Conservation (phyloP, 164 flowering plant genomes). For the Piper betle region DNA sequence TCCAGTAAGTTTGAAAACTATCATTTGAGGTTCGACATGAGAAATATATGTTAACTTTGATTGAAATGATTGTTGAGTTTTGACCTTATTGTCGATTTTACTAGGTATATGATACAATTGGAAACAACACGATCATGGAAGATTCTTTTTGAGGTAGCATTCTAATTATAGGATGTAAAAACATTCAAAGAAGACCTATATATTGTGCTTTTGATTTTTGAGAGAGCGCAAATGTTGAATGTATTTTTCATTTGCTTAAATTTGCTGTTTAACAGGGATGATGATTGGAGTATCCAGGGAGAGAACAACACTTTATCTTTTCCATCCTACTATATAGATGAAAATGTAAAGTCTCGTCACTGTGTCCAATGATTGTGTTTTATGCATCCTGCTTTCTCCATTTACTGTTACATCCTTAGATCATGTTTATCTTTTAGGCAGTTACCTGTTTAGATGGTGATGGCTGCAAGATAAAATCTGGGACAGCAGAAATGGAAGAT, state of each 20-base stretch:
- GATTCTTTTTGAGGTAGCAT: slow-evolving; percentile 43
- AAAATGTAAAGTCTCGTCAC: slow-evolving; percentile 53
- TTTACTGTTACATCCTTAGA: slow-evolving; percentile 9
- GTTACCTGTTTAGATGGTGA: slow-evolving; percentile 94
- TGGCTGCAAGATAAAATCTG: slow-evolving; percentile 80
- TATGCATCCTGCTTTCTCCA: slow-evolving; percentile 3
- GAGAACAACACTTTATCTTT: slow-evolving; percentile 67
- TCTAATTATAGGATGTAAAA: not conserved
- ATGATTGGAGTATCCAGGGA: slow-evolving; percentile 85
- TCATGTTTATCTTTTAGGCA: slow-evolving; percentile 51
- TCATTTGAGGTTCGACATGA: not conserved
- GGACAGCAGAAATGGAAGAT: slow-evolving; percentile 30
- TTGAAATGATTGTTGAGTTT: slow-evolving; percentile 1
- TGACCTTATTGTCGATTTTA: slow-evolving; percentile 7
- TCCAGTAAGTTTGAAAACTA: slow-evolving; percentile 51
- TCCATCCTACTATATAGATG: slow-evolving; percentile 98
- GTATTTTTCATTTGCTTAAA: not conserved
- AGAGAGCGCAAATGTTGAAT: not conserved
- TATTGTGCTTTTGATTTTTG: not conserved
- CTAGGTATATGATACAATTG: slow-evolving; percentile 86
- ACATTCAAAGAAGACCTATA: not conserved
- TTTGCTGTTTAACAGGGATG: slow-evolving; percentile 46
- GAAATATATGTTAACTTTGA: not conserved
- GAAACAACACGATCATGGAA: slow-evolving; percentile 55
- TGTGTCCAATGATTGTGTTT: not conserved